Evolutionary conservation across 352 stramenopile genomes (phyloP), one percentile per base, ranked within the genome.

Genomic region (Globisporangium nunn): DNA sequence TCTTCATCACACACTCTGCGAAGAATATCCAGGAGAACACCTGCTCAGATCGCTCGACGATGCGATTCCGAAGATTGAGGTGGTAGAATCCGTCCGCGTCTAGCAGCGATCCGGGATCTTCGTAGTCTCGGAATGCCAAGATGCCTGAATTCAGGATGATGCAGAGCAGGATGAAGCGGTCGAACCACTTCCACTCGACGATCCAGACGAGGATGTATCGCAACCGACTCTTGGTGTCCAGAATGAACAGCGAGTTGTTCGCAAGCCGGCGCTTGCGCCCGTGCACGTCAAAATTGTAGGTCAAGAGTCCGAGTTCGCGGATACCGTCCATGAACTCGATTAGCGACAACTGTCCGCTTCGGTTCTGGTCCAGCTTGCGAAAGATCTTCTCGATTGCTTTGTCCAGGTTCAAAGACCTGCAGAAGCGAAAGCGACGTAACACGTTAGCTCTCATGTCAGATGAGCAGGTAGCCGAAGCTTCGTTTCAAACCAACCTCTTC

Each of bases 1-100:
- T 80, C 63, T 96, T 96, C 3, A 96, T 37, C 1, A 51, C 63
- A 44, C 71, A 86, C 58, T 96, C 88, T 2, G 75, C 64, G 7
- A 85, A 68, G 62, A 97, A 96, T 18, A 85, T 72, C 58, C 62
- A 78, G 45, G 72, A 71, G 48, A 78, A 78, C 2, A 82, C 50
- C 0, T 59, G 39, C 47, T 82, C 75, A 1, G 52, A 62, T n/a
- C 62, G 14, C 4, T 85, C 74, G 12, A 82, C 66, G 39, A 85
- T 59, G 4, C 2, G 12, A 47, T 85, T 85, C 6, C 64, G 47
- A 18, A 54, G 43, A 48, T 62, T 78, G n/a, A 62, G 33, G 28
- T 70, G 49, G 18, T 56, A 54, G 8, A 23, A 23, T 40, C 71
- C 71, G 11, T 50, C 55, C 1, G 57, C 46, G 53, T 81, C 71